These are phyloP conservation scores for Inga laurina DNA, from an alignment of 306 rosid genomes.

Conservation along the genomic window DNA sequence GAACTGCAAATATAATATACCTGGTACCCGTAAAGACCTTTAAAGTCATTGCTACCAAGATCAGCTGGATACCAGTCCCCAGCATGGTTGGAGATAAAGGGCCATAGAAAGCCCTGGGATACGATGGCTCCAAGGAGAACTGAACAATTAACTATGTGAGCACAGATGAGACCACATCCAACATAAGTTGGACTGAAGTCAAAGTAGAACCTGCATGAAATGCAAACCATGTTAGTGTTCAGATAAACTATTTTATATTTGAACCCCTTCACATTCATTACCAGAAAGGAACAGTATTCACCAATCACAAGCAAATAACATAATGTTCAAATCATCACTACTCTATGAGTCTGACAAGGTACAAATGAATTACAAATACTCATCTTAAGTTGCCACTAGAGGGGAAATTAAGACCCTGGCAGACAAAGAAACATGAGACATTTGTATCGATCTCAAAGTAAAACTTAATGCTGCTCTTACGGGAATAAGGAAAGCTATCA, in stretches of 20 bases:
- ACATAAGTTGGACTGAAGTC: constrained; percentile 97
- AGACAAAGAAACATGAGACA: too few species aligned
- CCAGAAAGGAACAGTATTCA: constrained; percentile 3
- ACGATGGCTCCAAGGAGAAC: constrained; percentile 80
- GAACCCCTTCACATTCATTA: constrained; percentile 17
- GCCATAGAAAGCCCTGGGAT: constrained; percentile 97
- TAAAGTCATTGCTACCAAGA: constrained; percentile 81
- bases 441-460: too few species aligned
- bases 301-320: not conserved
- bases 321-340: not conserved
- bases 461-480: too few species aligned
- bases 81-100: constrained; percentile 62
- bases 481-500: too few species aligned
- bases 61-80: constrained; percentile 96
- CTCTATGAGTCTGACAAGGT: not conserved
- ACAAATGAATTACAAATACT: not conserved
- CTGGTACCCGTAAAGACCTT: constrained; percentile 98
- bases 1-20: constrained; percentile 44
- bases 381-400: too few species aligned
- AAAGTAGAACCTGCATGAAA: constrained; percentile 75
- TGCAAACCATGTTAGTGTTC: constrained; percentile 26
- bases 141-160: constrained; percentile 93
- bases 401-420: too few species aligned
- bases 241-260: not conserved
- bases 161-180: constrained; percentile 96